Conservation (phyloP, 371 early-diverging fungal genomes). For the Rhizomucor pusillus region DNA sequence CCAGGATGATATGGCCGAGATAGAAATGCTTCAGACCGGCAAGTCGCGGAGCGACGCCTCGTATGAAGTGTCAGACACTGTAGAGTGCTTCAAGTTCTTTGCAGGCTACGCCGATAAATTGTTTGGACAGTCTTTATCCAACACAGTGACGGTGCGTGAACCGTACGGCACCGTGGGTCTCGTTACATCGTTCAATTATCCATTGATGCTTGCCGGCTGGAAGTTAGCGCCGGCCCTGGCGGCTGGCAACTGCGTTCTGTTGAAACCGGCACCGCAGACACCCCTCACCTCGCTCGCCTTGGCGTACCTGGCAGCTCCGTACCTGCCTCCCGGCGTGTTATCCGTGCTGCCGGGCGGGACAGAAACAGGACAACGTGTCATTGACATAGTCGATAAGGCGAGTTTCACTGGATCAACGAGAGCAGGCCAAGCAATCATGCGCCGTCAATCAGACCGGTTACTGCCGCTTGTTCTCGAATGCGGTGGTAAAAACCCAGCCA, state of each 20-base stretch:
- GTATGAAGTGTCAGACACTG: slow-evolving; percentile 53
- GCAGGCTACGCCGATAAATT: slow-evolving; percentile 79
- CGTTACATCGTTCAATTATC: slow-evolving; percentile 40
- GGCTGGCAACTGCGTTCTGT: slow-evolving; percentile 37
- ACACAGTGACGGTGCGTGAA: slow-evolving; percentile 63
- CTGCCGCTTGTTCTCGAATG: slow-evolving; percentile 78
- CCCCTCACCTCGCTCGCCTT: slow-evolving; percentile 37
- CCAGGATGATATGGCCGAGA: slow-evolving; percentile 57
- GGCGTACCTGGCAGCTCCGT: slow-evolving; percentile 27
- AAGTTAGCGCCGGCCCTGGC: slow-evolving; percentile 85
- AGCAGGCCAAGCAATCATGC: slow-evolving; percentile 74
- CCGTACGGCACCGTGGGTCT: slow-evolving; percentile 71
- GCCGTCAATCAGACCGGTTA: slow-evolving; percentile 61
- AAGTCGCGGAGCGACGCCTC: slow-evolving; percentile 65
- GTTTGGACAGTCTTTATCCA: slow-evolving; percentile 22
- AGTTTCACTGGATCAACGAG: slow-evolving; percentile 67
- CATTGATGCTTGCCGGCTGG: slow-evolving; percentile 65
- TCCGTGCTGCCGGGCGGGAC: slow-evolving; percentile 56
- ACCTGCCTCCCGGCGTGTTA: slow-evolving; percentile 58
- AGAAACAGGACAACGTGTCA: slow-evolving; percentile 21
- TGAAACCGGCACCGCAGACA: slow-evolving; percentile 49
- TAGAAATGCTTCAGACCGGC: slow-evolving; percentile 84
- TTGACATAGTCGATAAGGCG: slow-evolving; percentile 25
- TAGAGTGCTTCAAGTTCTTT: slow-evolving; percentile 71
- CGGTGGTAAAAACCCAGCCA: slow-evolving; percentile 86